Evolutionary conservation across 2,329 filamentous ascomycete species (phyloP).

Genomic region (Diaporthe sp.): DNA sequence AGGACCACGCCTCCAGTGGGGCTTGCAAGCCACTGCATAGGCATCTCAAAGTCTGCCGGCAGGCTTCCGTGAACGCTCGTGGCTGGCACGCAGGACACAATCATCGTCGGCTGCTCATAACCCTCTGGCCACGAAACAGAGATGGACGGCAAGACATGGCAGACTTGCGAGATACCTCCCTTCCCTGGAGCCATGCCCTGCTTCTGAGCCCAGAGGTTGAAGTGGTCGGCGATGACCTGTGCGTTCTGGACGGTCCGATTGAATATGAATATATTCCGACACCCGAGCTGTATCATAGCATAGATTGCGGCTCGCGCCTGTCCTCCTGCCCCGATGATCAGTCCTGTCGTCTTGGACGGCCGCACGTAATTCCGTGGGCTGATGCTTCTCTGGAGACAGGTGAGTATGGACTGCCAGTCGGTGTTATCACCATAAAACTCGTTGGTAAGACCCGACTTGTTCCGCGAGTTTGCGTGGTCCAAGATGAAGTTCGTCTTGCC

Average conservation of each 20-base stretch:
- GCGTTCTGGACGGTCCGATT: conserved; percentile 76
- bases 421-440: conserved; percentile 73
- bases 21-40: conserved; percentile 77
- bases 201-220: conserved; percentile 66
- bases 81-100: conserved; percentile 80
- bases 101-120: conserved; percentile 76
- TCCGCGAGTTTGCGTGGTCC: conserved; percentile 70
- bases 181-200: conserved; percentile 54
- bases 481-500: conserved; percentile 63
- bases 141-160: conserved; percentile 70
- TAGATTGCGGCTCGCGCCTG: conserved; percentile 84
- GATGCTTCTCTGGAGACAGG: conserved; percentile 76
- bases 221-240: conserved; percentile 74
- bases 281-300: conserved; percentile 79
- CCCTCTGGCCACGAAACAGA: conserved; percentile 73
- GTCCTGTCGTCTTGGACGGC: conserved; percentile 64
- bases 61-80: conserved; percentile 71
- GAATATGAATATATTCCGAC: conserved; percentile 79
- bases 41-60: conserved; percentile 78
- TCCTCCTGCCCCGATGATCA: conserved; percentile 75
- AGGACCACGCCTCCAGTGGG: conserved; percentile 80
- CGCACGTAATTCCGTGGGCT: conserved; percentile 76
- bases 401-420: conserved; percentile 56
- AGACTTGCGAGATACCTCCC: conserved; percentile 52
- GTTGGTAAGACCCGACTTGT: conserved; percentile 71